These are phyloP conservation scores for Syzygium aqueum DNA, from an alignment of 345 rosid species.

Conservation along the genomic window DNA sequence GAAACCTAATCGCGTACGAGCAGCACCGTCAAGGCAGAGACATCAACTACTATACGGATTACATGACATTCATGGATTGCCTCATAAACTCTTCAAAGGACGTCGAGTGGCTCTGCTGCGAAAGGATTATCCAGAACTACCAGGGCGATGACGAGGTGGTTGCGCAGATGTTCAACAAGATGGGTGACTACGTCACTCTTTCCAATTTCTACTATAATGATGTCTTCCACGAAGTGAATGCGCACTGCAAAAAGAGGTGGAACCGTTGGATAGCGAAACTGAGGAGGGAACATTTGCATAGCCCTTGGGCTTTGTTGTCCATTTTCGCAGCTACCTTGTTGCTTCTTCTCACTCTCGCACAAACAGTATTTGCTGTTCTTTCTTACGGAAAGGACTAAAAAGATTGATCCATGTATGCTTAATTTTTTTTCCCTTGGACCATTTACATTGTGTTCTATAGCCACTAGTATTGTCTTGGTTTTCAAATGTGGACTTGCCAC, in stretches of 20 bases:
- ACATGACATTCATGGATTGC: rapidly evolving
- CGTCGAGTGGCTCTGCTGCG: rapidly evolving
- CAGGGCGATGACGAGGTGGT: background rate
- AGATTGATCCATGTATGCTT: background rate
- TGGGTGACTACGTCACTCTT: background rate
- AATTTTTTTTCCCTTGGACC: background rate
- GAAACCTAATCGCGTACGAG: background rate
- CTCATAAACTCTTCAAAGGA: background rate
- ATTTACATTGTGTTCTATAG: background rate
- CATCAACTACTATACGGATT: background rate
- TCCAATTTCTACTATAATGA: background rate
- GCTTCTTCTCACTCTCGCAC: background rate
- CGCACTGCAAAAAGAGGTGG: background rate
- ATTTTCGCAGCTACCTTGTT: background rate
- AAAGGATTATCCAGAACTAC: background rate
- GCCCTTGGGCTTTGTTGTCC: background rate
- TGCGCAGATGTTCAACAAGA: background rate
- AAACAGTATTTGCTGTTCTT: background rate
- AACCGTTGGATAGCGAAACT: background rate
- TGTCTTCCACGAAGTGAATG: background rate
- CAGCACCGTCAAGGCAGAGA: background rate
- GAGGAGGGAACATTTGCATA: background rate
- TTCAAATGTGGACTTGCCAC: background rate
- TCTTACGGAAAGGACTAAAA: background rate
- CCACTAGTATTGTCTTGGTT: background rate